Conservation (phyloP, 257 asterid genomes). For the Buddleja alternifolia region DNA sequence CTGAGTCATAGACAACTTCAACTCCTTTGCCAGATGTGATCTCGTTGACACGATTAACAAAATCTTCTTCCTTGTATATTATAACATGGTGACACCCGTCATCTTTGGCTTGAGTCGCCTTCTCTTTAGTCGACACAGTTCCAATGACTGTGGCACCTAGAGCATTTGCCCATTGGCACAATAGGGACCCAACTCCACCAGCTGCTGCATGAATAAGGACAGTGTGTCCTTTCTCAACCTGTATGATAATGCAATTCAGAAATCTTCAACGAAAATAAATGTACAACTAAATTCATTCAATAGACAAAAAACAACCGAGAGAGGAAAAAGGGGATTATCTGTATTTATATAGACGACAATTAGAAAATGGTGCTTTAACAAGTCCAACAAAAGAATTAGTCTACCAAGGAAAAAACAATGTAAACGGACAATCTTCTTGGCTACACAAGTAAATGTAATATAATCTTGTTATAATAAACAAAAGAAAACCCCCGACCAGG, state of each 20-base stretch:
- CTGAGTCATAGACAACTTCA: constrained; percentile 97
- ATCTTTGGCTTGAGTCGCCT: constrained; percentile 87
- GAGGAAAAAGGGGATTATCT: neutral
- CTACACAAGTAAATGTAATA: neutral
- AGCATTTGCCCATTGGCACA: constrained; percentile 97
- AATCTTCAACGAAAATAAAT: neutral
- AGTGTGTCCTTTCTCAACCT: constrained; percentile 90
- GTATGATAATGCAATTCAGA: constrained; percentile 18
- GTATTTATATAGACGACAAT: neutral
- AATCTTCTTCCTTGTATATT: constrained; percentile 76
- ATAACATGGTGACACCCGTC: constrained; percentile 96
- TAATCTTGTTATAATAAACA: neutral
- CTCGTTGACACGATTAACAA: constrained; percentile 81
- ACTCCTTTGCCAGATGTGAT: constrained; percentile 93
- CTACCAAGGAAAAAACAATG: neutral
- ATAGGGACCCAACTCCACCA: constrained; percentile 91
- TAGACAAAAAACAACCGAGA: neutral
- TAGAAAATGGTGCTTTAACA: too few relatives aligned
- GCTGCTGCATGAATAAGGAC: constrained; percentile 97
- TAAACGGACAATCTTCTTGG: neutral
- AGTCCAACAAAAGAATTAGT: neutral
- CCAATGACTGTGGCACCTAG: constrained; percentile 96
- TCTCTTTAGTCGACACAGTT: constrained; percentile 86
- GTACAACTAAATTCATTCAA: neutral
- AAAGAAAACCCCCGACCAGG: neutral